phyloP scores from a whole-genome alignment of 345 rosid genomes.

The Eucalyptus melliodora region DNA sequence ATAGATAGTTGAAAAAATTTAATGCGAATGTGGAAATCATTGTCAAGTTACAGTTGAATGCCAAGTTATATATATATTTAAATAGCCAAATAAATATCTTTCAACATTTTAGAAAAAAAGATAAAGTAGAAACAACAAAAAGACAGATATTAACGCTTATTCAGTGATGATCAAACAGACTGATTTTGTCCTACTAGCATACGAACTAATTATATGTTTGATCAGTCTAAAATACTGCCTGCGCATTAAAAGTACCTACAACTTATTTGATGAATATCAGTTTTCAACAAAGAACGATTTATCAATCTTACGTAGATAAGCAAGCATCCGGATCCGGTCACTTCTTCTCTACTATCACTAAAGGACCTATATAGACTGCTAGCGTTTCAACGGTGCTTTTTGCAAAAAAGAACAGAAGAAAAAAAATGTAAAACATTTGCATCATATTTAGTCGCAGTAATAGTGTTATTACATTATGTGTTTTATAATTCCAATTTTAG shows the following conservation, averaged over 20 bases:
- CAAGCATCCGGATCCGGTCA: not conserved
- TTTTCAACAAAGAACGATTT: not conserved
- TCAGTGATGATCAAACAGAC: no score
- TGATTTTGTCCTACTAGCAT: no score
- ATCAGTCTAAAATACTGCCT: not conserved
- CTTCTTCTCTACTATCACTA: not conserved
- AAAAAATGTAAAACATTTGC: no score
- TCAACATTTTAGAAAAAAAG: no score
- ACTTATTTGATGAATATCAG: not conserved
- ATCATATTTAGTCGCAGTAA: not conserved
- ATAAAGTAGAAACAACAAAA: no score
- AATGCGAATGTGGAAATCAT: no score
- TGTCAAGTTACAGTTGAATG: no score
- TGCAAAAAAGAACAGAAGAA: accelerated
- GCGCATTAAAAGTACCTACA: not conserved
- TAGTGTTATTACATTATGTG: not conserved
- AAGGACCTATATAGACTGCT: not conserved
- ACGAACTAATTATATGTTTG: not conserved
- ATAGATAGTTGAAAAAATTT: no score
- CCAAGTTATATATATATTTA: no score
- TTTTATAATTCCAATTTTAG: no score
- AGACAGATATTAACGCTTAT: no score
- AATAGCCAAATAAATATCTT: no score
- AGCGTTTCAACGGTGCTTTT: not conserved
- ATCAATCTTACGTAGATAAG: not conserved